Conservation (phyloP, 805 yeast genomes). For the Saccharomycopsis javanensis region DNA sequence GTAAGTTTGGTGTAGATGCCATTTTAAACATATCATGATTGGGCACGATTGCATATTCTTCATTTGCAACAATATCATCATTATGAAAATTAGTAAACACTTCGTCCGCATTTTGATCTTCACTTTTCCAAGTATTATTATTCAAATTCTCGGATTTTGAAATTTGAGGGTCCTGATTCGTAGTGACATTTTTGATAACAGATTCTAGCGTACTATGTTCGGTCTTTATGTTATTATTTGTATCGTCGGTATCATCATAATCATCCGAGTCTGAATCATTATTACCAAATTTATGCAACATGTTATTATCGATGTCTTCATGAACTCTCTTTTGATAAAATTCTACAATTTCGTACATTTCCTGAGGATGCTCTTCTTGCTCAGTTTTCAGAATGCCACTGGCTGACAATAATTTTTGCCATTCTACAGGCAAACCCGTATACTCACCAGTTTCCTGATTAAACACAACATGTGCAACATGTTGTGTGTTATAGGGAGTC, state of each 20-base stretch:
- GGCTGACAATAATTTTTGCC: constrained; percentile 76
- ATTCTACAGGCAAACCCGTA: constrained; percentile 86
- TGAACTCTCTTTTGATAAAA: constrained; percentile 52
- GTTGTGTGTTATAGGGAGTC: constrained; percentile 86
- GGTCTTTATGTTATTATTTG: neutral
- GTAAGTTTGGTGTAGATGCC: neutral
- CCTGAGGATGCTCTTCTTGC: constrained; percentile 86
- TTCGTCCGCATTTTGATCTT: neutral
- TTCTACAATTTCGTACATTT: constrained; percentile 83
- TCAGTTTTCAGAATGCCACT: constrained; percentile 85
- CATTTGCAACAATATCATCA: neutral
- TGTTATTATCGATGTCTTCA: constrained; percentile 36
- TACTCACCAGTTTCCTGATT: constrained; percentile 78
- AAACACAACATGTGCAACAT: constrained; percentile 87
- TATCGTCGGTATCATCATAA: neutral
- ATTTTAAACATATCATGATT: neutral
- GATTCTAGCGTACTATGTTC: neutral
- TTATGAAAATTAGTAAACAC: neutral
- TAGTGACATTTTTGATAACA: neutral
- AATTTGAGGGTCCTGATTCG: neutral
- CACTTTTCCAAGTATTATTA: neutral
- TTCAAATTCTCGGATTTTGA: neutral
- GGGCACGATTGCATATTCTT: neutral
- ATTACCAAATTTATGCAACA: constrained; percentile 34
- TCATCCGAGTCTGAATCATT: neutral